phyloP scores from a whole-genome alignment of 78 protist genomes.

The Monocercomonoides exilis region DNA sequence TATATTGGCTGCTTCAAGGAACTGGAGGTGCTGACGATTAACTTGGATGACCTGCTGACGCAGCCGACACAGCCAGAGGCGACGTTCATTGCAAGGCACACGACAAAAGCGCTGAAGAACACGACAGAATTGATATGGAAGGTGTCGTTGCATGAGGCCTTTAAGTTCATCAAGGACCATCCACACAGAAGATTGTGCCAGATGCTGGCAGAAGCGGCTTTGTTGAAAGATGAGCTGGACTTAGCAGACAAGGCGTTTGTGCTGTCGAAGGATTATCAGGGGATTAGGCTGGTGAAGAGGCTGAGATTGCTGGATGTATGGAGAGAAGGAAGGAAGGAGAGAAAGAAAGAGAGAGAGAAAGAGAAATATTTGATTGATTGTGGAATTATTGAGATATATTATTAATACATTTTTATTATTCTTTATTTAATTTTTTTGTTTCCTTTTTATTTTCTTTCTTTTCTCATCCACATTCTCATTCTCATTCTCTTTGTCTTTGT shows the following conservation, averaged over 20 bases:
- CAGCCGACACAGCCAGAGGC: constrained; percentile 36
- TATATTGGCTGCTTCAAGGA: constrained; percentile 53
- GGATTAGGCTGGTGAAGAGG: constrained; percentile 56
- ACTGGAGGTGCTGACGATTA: constrained; percentile 37
- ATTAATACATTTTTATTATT: too few species aligned
- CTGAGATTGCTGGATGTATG: constrained; percentile 9
- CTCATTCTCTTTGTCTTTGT: too few species aligned
- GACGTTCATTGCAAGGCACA: constrained; percentile 19
- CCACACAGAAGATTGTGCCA: constrained; percentile 70
- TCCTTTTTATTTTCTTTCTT: too few species aligned
- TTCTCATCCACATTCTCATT: too few species aligned
- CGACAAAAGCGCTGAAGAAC: constrained; percentile 53
- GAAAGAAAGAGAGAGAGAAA: too few species aligned
- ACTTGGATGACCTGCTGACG: constrained; percentile 48
- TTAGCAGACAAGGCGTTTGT: constrained; percentile 61
- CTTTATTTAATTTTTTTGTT: too few species aligned
- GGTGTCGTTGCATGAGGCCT: constrained; percentile 44
- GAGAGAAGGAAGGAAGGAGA: too few species aligned
- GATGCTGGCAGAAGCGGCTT: constrained; percentile 46
- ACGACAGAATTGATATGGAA: constrained; percentile 27
- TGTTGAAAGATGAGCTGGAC: constrained; percentile 41
- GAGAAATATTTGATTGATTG: too few species aligned
- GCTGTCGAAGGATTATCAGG: constrained; percentile 52
- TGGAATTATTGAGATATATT: too few species aligned
- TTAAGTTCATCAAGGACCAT: constrained; percentile 39